phyloP scores from a whole-genome alignment of 2,329 filamentous ascomycete genomes.

The Talaromyces sp. region DNA sequence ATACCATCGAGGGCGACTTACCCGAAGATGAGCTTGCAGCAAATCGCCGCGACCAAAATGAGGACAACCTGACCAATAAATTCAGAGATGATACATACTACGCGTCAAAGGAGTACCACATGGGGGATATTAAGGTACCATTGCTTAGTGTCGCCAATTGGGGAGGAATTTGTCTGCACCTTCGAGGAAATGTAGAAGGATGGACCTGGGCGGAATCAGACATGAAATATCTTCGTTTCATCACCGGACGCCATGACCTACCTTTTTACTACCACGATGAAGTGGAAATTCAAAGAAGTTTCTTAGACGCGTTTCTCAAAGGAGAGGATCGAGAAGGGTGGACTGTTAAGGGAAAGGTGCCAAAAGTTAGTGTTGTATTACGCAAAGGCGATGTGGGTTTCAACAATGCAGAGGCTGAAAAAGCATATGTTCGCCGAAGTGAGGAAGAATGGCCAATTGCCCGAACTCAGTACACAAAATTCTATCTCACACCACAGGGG shows the following conservation, averaged over 20 bases:
- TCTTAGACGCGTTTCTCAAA: background rate
- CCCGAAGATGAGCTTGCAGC: conserved; percentile 26
- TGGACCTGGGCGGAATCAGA: conserved; percentile 59
- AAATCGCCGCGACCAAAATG: conserved; percentile 37
- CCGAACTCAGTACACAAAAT: conserved; percentile 26
- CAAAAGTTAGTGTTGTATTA: conserved; percentile 15
- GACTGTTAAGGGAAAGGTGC: background rate
- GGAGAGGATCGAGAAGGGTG: background rate
- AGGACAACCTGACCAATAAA: conserved; percentile 44
- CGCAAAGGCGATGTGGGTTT: background rate
- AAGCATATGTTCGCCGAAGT: background rate
- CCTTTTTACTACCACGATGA: background rate
- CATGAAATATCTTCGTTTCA: conserved; percentile 64
- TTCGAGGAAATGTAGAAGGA: conserved; percentile 64
- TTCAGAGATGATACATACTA: conserved; percentile 62
- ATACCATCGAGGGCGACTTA: conserved; percentile 37
- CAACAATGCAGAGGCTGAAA: background rate
- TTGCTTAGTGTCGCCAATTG: conserved; percentile 64
- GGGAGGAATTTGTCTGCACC: conserved; percentile 64
- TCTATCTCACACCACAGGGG: conserved; percentile 47
- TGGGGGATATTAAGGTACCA: conserved; percentile 62
- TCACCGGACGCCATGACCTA: conserved; percentile 64
- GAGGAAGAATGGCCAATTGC: background rate
- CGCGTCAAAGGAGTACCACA: conserved; percentile 57
- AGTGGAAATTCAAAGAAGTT: background rate